phyloP scores from a whole-genome alignment of 2,329 filamentous ascomycete genomes.

The Beauveria australis region DNA sequence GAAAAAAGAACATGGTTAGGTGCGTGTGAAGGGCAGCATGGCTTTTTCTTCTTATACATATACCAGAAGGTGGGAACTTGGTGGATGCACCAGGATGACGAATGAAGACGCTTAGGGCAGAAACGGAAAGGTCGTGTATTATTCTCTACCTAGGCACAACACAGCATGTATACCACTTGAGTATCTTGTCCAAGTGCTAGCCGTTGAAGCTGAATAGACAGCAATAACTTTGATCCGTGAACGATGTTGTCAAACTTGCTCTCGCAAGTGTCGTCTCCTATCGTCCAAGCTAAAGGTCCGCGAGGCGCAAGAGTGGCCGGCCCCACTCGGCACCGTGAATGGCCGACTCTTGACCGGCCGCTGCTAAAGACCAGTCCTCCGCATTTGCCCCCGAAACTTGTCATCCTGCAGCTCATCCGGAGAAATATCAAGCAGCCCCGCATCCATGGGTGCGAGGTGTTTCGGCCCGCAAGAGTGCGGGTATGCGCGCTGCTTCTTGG shows the following conservation, averaged over 20 bases:
- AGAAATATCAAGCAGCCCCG: slow-evolving; percentile 10
- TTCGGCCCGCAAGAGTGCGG: slow-evolving; percentile 14
- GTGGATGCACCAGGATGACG: background rate
- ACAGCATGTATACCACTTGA: slow-evolving; percentile 10
- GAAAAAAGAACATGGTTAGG: background rate
- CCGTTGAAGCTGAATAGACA: background rate
- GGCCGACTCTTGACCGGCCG: too few species aligned
- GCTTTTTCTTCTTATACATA: slow-evolving; percentile 6
- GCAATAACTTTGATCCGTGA: background rate
- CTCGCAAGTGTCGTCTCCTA: too few species aligned
- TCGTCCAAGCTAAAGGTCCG: background rate
- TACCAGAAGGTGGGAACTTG: slow-evolving; percentile 1
- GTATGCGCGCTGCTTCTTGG: slow-evolving; percentile 12
- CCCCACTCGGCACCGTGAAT: background rate
- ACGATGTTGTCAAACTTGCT: background rate
- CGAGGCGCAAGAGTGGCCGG: background rate
- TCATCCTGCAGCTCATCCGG: slow-evolving; percentile 8
- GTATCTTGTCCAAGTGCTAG: background rate
- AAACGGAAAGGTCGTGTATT: slow-evolving; percentile 2
- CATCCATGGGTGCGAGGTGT: slow-evolving; percentile 13
- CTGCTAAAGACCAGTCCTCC: background rate
- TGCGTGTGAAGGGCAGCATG: background rate
- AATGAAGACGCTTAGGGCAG: background rate
- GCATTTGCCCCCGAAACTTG: background rate
- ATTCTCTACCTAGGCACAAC: slow-evolving; percentile 8